Evolutionary conservation across 352 stramenopile genomes (phyloP), one percentile per base, ranked within the genome.

Genomic region (Lagenidium sp.): DNA sequence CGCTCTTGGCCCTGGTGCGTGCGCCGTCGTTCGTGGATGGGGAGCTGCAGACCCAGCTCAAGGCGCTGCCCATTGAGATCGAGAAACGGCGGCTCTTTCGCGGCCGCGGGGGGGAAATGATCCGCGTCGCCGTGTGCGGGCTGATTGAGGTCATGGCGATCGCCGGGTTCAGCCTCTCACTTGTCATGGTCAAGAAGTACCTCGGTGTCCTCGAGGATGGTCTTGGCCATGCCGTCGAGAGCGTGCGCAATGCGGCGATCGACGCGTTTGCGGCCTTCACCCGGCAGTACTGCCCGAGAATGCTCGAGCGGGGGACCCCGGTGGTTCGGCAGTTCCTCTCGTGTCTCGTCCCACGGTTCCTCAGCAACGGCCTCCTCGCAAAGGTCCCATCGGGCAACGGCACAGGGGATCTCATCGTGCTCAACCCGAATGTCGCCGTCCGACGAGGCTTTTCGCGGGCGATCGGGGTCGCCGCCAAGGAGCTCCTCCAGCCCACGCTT

Each of bases 81-180:
- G 96, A 99, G 48, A 97, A 98, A 53, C 66, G 71, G 6, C 77
- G 95, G 6, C 59, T 98, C 6, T 99, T 98, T 57, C 82, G 95
- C 47, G 96, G 96, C 8, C 82, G 92, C 12, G 96, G 96, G 30
- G 95, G 96, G 15, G 95, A 99, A 53, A 84, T 97, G 26, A 97
- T 99, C 52, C 86, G 95, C 28, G 53, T 55, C 12, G 95, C 95
- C 23, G 82, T 96, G 34, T 99, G 95, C 58, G 61, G 88, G 45
- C 63, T 99, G 43, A 97, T 99, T 59, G 79, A 98, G 69, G 90
- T 85, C 28, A 82, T 98, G 22, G 43, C 65, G 0, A 57, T 63
- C 31, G 61, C 65, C 18, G 63, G 63, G 15, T 62, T 87, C 37
- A 65, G 53, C 32, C 36, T 89, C 18, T 63, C 59, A 15, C 78